These are phyloP conservation scores for Hymenoscyphus occultus DNA, from an alignment of 2,329 filamentous ascomycete genomes.

Conservation along the genomic window DNA sequence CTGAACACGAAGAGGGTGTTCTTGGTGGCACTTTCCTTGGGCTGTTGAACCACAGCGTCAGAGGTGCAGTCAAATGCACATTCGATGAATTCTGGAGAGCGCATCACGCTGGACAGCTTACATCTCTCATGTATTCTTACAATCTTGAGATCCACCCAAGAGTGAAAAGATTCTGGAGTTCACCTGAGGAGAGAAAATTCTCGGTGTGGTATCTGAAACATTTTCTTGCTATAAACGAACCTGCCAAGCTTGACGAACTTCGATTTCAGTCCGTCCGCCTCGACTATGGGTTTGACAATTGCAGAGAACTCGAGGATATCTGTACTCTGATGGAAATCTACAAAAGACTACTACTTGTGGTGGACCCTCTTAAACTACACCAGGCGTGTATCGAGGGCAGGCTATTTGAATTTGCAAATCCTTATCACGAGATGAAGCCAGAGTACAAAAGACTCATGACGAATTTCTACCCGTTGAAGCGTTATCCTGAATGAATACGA, in stretches of 20 bases:
- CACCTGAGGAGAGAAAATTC: conserved; percentile 6
- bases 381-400: conserved; percentile 28
- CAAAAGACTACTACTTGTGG: conserved; percentile 24
- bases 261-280: conserved; percentile 10
- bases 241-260: conserved; percentile 16
- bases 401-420: conserved; percentile 30
- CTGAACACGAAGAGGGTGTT: neutral
- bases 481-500: too few relatives aligned
- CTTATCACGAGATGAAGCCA: conserved; percentile 25
- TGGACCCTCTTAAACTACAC: conserved; percentile 30
- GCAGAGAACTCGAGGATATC: conserved; percentile 30
- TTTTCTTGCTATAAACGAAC: conserved; percentile 29
- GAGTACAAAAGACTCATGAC: conserved; percentile 26
- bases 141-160: conserved; percentile 15
- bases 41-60: neutral
- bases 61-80: conserved; percentile 5
- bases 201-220: conserved; percentile 36
- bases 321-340: conserved; percentile 34
- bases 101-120: conserved; percentile 29
- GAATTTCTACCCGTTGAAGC: conserved; percentile 26
- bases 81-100: conserved; percentile 35
- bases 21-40: conserved; percentile 1
- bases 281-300: conserved; percentile 36
- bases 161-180: conserved; percentile 14
- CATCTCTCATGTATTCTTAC: conserved; percentile 33